Evolutionary conservation across 768 basidiomycete species (phyloP), one percentile per base, ranked within the genome.

Genomic region (Termitomyces bulborhizus): DNA sequence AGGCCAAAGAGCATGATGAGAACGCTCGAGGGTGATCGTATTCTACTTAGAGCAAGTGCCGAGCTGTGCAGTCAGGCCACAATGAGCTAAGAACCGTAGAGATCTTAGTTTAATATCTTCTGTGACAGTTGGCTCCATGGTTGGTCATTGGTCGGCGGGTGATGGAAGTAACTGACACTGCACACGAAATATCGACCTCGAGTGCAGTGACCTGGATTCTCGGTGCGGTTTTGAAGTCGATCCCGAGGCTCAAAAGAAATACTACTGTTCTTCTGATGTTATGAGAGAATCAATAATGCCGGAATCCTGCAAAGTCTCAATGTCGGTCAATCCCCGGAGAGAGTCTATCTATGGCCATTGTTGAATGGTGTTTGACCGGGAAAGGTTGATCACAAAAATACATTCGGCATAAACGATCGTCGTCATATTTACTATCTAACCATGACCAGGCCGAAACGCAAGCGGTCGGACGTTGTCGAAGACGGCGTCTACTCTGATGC

Each of bases 401-500:
- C 18, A 9, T 41, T 32, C 5, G 32, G 11, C 11, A 32, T 32
- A 32, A 34, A 34, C 18, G 34, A 48, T 36, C 47, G 46, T 34
- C 15, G 15, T 18, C 6, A 39, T 16, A 49, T 42, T 31, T 31
- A 37, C 39, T 41, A 27, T 6, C n/a, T 18, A 9, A 27, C 37
- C 40, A 51, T 18, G 43, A 31, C 46, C 29, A 54, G 52, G 34
- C 57, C 54, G 43, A 63, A 63, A 46, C 62, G 62, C 42, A 63
- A 62, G 44, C 60, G 56, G 27, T 18, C 52, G 18, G 43, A 51
- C 46, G 40, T 42, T 21, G 39, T 46, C 18, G 51, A 57, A 21
- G 57, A 53, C 49, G 45, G 49, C 16, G 45, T 51, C 16, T 57
- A 48, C 24, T 52, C 56, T 32, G 44, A 55, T 47, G 53, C 49